A percentile compares a stretch with the other conserved stretches of the same genome.
These are phyloP conservation scores for Fusarium austroafricanum DNA, from an alignment of 2,329 filamentous ascomycete genomes.

Conservation along the genomic window DNA sequence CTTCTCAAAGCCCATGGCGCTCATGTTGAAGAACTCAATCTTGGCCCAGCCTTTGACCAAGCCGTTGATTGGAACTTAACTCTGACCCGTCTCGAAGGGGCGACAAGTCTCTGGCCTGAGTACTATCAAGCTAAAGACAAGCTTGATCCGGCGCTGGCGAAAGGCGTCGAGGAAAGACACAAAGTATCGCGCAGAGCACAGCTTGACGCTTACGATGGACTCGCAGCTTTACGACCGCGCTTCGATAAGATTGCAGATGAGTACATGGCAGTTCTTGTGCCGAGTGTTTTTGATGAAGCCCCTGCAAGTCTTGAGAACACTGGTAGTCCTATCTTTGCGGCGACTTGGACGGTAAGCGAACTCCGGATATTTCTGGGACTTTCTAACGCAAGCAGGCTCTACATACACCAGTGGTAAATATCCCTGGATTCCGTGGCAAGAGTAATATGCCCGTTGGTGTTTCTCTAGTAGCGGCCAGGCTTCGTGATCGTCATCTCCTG, in stretches of 20 bases:
- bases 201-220: conserved; percentile 64
- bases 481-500: conserved; percentile 58
- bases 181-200: conserved; percentile 59
- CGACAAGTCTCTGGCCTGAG: conserved; percentile 64
- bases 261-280: conserved; percentile 68
- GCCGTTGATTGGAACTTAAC: conserved; percentile 64
- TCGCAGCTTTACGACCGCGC: conserved; percentile 64
- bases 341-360: conserved; percentile 63
- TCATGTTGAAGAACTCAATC: conserved; percentile 64
- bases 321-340: conserved; percentile 64
- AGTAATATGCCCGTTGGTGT: conserved; percentile 67
- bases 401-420: conserved; percentile 70
- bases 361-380: conserved; percentile 46
- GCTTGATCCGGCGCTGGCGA: conserved; percentile 58
- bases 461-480: conserved; percentile 61
- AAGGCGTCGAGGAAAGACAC: conserved; percentile 62
- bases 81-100: conserved; percentile 64
- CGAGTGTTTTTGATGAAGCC: conserved; percentile 70
- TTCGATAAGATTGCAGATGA: conserved; percentile 63
- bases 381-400: conserved; percentile 51
- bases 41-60: conserved; percentile 61
- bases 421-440: conserved; percentile 69
- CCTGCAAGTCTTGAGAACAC: conserved; percentile 64
- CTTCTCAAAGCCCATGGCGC: conserved; percentile 62
- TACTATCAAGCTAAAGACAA: conserved; percentile 61